Percentiles rank a stretch among this genome's conserved stretches.
phyloP scores from a whole-genome alignment of 768 basidiomycete species.

The Tulasnella sp. region DNA sequence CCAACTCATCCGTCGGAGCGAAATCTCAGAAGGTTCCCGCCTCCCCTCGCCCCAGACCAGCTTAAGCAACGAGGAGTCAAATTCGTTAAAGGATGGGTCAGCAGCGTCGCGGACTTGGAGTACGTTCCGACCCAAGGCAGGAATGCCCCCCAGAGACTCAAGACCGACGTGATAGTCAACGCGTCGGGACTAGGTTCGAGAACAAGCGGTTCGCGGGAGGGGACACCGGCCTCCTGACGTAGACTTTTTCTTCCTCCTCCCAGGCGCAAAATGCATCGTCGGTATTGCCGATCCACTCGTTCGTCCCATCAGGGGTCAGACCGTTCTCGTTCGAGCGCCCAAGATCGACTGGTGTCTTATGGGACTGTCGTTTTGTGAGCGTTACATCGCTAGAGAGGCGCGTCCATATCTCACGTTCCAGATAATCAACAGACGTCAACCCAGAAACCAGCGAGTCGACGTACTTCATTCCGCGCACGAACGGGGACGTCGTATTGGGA shows the following conservation, averaged over 20 bases:
- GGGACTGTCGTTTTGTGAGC: conserved; percentile 2
- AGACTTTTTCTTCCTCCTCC: not conserved
- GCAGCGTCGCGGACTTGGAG: conserved; percentile 37
- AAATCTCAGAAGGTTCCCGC: too few species aligned
- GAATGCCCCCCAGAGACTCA: conserved; percentile 18
- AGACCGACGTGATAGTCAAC: conserved; percentile 37
- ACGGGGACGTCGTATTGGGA: conserved; percentile 22
- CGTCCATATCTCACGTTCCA: not conserved
- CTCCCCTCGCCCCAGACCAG: conserved; percentile 18
- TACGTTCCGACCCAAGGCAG: conserved; percentile 23
- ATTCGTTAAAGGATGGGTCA: conserved; percentile 34
- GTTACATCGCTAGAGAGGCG: too few species aligned
- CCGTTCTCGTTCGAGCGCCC: conserved; percentile 62
- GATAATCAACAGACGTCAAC: not conserved
- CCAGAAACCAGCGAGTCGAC: conserved; percentile 24
- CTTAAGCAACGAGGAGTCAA: conserved; percentile 31
- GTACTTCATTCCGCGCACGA: conserved; percentile 55
- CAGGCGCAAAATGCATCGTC: conserved; percentile 58
- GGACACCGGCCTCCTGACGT: not conserved
- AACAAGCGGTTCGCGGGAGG: not conserved
- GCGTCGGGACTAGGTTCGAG: conserved; percentile 40
- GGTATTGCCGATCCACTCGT: conserved; percentile 70
- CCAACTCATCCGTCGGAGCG: too few species aligned
- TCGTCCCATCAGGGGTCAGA: conserved; percentile 75
- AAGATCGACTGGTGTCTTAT: conserved; percentile 32